Evolutionary conservation across 1,284 basidiomycete genomes (phyloP), one percentile per base, ranked within the genome.

Genomic region (Ceratobasidium sp.): DNA sequence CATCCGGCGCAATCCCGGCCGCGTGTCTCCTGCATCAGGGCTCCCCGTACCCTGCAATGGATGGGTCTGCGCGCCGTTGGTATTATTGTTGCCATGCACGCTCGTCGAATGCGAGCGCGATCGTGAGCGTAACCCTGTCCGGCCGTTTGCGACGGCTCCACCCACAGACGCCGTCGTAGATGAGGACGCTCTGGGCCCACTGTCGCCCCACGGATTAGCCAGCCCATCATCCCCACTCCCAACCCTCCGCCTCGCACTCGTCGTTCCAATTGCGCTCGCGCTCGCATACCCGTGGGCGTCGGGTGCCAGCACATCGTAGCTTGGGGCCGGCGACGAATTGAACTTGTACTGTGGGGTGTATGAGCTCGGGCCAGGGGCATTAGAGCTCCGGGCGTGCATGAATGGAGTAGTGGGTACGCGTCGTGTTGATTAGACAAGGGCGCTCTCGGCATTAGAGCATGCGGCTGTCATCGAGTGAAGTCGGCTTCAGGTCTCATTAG

Each of bases 281-380:
- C 43, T 44, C 23, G 58, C 18, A 28, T 26, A 54, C 28, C 18
- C 52, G 38, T 58, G 35, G n/a, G 64, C 16, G 50, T 67, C 64
- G 50, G 64, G 64, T 67, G 64, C 64, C 64, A 67, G 64, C 64
- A 38, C 64, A 67, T 67, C 64, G 46, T 57, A 46, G 9, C 11
- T 67, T 26, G 64, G 64, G 8, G 41, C 64, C 18, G 64, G 64
- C 41, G 64, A 67, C 28, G 64, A 67, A 28, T 54, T 54, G 64
- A 67, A 21, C 26, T 67, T 67, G 55, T 35, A 58, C 16, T 32
- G 16, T 49, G 32, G 32, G 64, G 35, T 55, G 52, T 54, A 67
- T 11, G 50, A 21, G 50, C 61, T 63, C 26, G 61, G 44, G 61
- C 61, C 61, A 30, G 61, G 61, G 26, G 61, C 11, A 13, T 26